Evolutionary conservation across 371 early-diverging fungal genomes (phyloP).

Genomic region (Saksenaea oblongispora): DNA sequence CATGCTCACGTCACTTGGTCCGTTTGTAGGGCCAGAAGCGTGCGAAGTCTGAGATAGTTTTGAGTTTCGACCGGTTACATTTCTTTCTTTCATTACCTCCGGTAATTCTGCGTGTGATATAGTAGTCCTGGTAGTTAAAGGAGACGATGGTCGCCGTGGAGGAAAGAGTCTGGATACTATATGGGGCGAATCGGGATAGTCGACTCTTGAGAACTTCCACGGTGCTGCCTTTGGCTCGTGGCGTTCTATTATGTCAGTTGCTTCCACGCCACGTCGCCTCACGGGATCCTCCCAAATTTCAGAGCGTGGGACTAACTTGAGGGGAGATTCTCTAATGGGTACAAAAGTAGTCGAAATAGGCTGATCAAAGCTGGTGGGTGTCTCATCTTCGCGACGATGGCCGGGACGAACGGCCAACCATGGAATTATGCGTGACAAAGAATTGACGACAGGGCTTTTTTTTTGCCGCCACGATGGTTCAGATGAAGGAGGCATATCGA

Average conservation of each 20-base stretch:
- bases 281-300: slow-evolving; percentile 40
- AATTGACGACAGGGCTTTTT: slow-evolving; percentile 5
- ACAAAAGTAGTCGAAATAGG: slow-evolving; percentile 30
- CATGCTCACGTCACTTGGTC: slow-evolving; percentile 21
- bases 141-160: not conserved
- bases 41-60: not conserved
- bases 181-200: slow-evolving; percentile 25
- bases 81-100: not conserved
- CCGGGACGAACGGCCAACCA: slow-evolving; percentile 15
- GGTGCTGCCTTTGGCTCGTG: slow-evolving; percentile 13
- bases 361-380: not conserved
- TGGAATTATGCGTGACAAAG: slow-evolving; percentile 15
- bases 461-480: not conserved
- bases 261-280: slow-evolving; percentile 45
- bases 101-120: not conserved
- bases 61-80: not conserved
- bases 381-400: not conserved
- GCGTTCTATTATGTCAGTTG: slow-evolving; percentile 38
- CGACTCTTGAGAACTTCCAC: slow-evolving; percentile 18
- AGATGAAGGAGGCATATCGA: not conserved
- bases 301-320: slow-evolving; percentile 39
- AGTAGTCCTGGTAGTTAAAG: not conserved
- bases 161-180: not conserved
- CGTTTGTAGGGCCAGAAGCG: not conserved
- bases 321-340: slow-evolving; percentile 28